Conservation (phyloP, 257 asterid species). For the Cinchona pubescens region DNA sequence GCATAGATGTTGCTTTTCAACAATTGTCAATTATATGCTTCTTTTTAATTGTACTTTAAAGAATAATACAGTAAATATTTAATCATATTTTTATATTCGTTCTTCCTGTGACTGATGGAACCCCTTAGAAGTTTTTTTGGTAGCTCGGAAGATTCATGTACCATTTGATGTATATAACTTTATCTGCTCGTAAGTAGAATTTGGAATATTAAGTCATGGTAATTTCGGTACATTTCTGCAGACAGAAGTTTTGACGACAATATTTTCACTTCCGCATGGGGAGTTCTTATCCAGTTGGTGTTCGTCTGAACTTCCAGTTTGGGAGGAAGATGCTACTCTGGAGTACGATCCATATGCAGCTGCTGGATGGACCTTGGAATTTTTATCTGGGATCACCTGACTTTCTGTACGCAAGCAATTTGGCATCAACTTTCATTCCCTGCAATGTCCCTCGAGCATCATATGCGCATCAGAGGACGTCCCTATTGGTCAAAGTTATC, state of each 20-base stretch:
- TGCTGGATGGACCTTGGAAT: constrained; percentile 40
- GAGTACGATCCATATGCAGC: constrained; percentile 62
- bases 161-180: constrained; percentile 12
- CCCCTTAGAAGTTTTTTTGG: background rate
- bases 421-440: constrained; percentile 31
- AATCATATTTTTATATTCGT: background rate
- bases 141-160: background rate
- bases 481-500: constrained; percentile 82
- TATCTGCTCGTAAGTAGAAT: constrained; percentile 18
- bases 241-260: constrained; percentile 78
- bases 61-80: background rate
- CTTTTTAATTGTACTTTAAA: background rate
- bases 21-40: background rate
- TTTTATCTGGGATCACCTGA: constrained; percentile 26
- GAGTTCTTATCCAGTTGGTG: constrained; percentile 91
- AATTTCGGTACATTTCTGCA: constrained; percentile 42
- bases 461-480: constrained; percentile 85
- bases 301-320: constrained; percentile 74
- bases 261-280: constrained; percentile 71
- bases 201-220: constrained; percentile 22
- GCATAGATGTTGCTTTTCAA: background rate
- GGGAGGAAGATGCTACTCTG: constrained; percentile 74
- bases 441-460: constrained; percentile 65
- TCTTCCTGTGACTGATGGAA: background rate
- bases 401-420: constrained; percentile 14